phyloP scores from a whole-genome alignment of 352 stramenopile species.

The Sclerospora graminicola region DNA sequence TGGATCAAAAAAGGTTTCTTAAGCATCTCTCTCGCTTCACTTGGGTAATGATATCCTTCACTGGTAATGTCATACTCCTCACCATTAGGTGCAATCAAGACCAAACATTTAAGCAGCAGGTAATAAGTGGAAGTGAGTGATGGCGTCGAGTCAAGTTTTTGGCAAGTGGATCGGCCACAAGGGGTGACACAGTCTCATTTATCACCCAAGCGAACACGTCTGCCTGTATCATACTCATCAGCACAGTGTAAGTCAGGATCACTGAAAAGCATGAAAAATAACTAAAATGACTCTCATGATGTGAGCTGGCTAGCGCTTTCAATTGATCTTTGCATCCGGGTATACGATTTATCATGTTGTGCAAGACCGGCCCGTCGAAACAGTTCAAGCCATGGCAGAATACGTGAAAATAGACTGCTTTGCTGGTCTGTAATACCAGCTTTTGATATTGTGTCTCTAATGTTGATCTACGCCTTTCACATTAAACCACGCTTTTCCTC shows the following conservation, averaged over 20 bases:
- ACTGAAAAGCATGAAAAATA: slow-evolving; percentile 71
- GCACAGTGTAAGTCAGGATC: slow-evolving; percentile 45
- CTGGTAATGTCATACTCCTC: slow-evolving; percentile 57
- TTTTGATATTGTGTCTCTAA: slow-evolving; percentile 14
- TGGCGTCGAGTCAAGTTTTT: slow-evolving; percentile 47
- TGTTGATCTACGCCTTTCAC: slow-evolving; percentile 14
- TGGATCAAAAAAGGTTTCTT: slow-evolving; percentile 75
- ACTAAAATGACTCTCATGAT: slow-evolving; percentile 66
- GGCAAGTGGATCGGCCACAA: slow-evolving; percentile 48
- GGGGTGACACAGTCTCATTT: slow-evolving; percentile 34
- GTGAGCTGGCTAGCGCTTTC: slow-evolving; percentile 35
- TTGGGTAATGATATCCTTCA: slow-evolving; percentile 66
- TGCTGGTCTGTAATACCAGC: slow-evolving; percentile 10
- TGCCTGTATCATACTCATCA: slow-evolving; percentile 77
- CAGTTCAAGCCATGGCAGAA: slow-evolving; percentile 61
- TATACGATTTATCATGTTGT: slow-evolving; percentile 42
- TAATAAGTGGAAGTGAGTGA: slow-evolving; percentile 73
- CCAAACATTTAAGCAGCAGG: slow-evolving; percentile 55
- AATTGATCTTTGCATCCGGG: slow-evolving; percentile 24
- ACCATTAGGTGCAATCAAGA: slow-evolving; percentile 29
- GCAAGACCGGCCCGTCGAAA: slow-evolving; percentile 47
- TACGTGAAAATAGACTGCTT: slow-evolving; percentile 12
- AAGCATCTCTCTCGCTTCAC: slow-evolving; percentile 76
- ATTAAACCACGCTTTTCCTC: slow-evolving; percentile 17
- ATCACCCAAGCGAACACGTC: slow-evolving; percentile 72